These are phyloP conservation scores for Colletotrichum filicis DNA, from an alignment of 2,329 filamentous ascomycete genomes.

Conservation along the genomic window DNA sequence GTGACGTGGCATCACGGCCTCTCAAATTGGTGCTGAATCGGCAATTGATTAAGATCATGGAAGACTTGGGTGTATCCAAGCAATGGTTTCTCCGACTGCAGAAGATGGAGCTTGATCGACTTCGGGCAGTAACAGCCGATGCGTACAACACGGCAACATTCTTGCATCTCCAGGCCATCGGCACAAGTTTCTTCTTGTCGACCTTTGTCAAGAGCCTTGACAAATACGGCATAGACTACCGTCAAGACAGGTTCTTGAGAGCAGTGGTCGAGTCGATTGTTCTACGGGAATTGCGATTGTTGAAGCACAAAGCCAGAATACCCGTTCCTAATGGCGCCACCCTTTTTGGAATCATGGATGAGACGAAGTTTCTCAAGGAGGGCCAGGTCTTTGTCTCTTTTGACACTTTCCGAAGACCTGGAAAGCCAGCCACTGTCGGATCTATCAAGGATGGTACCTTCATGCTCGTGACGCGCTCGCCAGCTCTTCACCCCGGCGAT, in stretches of 20 bases:
- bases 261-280: slow-evolving; percentile 76
- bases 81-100: slow-evolving; percentile 74
- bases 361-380: slow-evolving; percentile 75
- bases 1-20: slow-evolving; percentile 74
- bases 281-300: slow-evolving; percentile 74
- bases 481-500: slow-evolving; percentile 85
- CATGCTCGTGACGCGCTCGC: slow-evolving; percentile 80
- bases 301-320: slow-evolving; percentile 85
- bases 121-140: slow-evolving; percentile 69
- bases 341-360: slow-evolving; percentile 86
- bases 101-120: slow-evolving; percentile 65
- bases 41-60: slow-evolving; percentile 86
- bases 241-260: slow-evolving; percentile 75
- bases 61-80: slow-evolving; percentile 74
- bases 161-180: slow-evolving; percentile 70
- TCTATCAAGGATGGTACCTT: slow-evolving; percentile 46
- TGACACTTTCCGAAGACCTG: slow-evolving; percentile 4
- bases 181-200: slow-evolving; percentile 68
- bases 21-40: slow-evolving; percentile 79
- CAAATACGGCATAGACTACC: slow-evolving; percentile 71
- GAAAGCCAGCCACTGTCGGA: slow-evolving; percentile 38
- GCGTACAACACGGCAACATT: slow-evolving; percentile 74
- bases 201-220: slow-evolving; percentile 70
- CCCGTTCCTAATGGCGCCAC: slow-evolving; percentile 77
- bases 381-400: slow-evolving; percentile 76